Evolutionary conservation across 208 protist genomes (phyloP).

Genomic region (Novymonas esmeraldas): DNA sequence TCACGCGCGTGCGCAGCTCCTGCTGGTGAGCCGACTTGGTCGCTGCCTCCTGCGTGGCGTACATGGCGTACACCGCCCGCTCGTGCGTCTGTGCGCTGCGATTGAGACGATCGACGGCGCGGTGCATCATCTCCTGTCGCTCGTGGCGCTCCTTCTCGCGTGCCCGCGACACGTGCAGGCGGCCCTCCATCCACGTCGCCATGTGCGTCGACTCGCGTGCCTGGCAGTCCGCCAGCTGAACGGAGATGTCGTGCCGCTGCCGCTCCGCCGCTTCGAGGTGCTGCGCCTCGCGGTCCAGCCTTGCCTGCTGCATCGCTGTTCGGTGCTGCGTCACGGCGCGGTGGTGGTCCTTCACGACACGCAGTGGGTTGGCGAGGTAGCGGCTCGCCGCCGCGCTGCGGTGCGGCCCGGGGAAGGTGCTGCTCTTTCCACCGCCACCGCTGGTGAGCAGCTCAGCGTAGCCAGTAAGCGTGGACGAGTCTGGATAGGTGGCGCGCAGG

Average conservation of each 20-base stretch:
- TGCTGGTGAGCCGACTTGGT: slow-evolving; percentile 19
- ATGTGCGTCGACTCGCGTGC: slow-evolving; percentile 9
- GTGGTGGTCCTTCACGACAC: slow-evolving; percentile 21
- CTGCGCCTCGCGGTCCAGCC: slow-evolving; percentile 18
- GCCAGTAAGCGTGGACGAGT: slow-evolving; percentile 10
- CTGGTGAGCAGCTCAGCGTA: slow-evolving; percentile 3
- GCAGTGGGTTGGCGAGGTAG: slow-evolving; percentile 18
- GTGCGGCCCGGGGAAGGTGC: slow-evolving; percentile 2
- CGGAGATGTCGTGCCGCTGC: slow-evolving; percentile 14
- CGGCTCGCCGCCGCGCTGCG: slow-evolving; percentile 4
- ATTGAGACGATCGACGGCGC: not conserved
- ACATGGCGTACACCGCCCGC: slow-evolving; percentile 24
- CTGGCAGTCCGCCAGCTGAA: slow-evolving; percentile 20
- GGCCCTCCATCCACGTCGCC: slow-evolving; percentile 25
- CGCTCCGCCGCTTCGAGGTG: slow-evolving; percentile 33
- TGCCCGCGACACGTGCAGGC: slow-evolving; percentile 25
- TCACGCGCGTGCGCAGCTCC: slow-evolving; percentile 23
- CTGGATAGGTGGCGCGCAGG: slow-evolving; percentile 37
- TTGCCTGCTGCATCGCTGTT: slow-evolving; percentile 10
- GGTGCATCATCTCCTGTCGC: slow-evolving; percentile 8
- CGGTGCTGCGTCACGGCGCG: slow-evolving; percentile 18
- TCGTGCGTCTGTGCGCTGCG: slow-evolving; percentile 2
- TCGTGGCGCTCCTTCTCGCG: slow-evolving; percentile 21
- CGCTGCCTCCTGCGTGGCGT: slow-evolving; percentile 13
- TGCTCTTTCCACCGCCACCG: not conserved